Percentiles rank a stretch among this genome's conserved stretches.
Conservation (phyloP, 371 early-diverging fungal genomes). For the Syncephalastrum monosporum region DNA sequence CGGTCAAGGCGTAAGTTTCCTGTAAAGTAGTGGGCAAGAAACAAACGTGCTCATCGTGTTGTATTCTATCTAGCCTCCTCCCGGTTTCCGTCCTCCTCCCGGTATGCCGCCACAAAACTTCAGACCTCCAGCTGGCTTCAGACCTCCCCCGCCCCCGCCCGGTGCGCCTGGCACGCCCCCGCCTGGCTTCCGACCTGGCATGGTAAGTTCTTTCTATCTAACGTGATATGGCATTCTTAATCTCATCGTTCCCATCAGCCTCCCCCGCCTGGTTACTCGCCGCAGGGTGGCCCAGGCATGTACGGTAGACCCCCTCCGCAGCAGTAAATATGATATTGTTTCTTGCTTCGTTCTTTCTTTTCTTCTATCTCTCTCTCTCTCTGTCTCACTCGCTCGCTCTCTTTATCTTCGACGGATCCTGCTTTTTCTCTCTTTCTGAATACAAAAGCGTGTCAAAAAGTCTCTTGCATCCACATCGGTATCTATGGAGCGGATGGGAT, state of each 20-base stretch:
- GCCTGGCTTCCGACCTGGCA: slow-evolving; percentile 44
- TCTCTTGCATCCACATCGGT: no score
- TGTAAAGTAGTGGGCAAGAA: neutral
- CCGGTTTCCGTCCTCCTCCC: slow-evolving; percentile 63
- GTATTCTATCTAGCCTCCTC: slow-evolving; percentile 39
- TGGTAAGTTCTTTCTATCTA: slow-evolving; percentile 29
- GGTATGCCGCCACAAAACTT: slow-evolving; percentile 57
- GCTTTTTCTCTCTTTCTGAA: no score
- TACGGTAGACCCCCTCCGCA: slow-evolving; percentile 18
- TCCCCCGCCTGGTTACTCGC: slow-evolving; percentile 16
- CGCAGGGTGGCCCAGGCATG: slow-evolving; percentile 14
- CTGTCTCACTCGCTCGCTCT: no score
- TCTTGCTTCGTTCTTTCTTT: no score
- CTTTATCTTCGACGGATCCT: no score
- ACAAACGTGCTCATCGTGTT: no score
- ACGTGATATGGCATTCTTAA: no score
- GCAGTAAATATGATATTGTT: no score
- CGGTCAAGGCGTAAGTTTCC: slow-evolving; percentile 29
- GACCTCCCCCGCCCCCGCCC: slow-evolving; percentile 46
- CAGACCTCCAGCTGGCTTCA: slow-evolving; percentile 57
- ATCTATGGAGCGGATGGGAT: no score
- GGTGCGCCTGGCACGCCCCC: slow-evolving; percentile 41
- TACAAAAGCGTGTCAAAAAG: no score
- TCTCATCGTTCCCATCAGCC: neutral
- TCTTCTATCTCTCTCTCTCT: no score